Evolutionary conservation across 495 filamentous ascomycete genomes (phyloP).

Genomic region (Echria macrotheca): DNA sequence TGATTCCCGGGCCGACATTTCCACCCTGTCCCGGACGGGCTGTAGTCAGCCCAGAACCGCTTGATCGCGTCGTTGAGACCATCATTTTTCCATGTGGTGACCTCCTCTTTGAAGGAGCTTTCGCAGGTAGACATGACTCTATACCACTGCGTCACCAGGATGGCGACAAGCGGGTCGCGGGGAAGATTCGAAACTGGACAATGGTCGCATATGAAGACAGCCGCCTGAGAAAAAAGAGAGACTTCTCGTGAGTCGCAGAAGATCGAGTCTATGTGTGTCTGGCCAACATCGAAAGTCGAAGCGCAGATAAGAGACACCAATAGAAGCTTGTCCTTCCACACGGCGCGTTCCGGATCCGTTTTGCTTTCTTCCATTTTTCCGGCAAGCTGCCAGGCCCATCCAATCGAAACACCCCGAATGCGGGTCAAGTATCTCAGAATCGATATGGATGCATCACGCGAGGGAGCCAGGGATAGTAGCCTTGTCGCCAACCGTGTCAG

Average conservation of each 20-base stretch:
- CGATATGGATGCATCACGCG: no score
- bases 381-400: neutral
- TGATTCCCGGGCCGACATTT: neutral
- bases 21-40: neutral
- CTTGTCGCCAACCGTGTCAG: neutral
- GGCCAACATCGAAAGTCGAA: neutral
- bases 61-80: neutral
- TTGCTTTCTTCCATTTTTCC: neutral
- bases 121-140: neutral
- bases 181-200: neutral
- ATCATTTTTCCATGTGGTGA: neutral
- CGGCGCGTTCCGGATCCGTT: neutral
- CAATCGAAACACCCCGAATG: neutral
- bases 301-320: constrained; percentile 1
- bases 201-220: neutral
- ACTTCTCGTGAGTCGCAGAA: neutral
- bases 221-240: neutral
- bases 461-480: neutral
- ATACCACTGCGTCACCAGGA: neutral
- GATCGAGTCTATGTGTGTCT: neutral
- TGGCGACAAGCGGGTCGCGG: neutral
- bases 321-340: neutral
- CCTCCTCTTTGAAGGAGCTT: neutral
- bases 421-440: no score
- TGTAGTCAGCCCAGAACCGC: neutral